A percentile compares a stretch with the other conserved stretches of the same genome.
Conservation (phyloP, 2,329 filamentous ascomycete species). For the Neonectria sp. region DNA sequence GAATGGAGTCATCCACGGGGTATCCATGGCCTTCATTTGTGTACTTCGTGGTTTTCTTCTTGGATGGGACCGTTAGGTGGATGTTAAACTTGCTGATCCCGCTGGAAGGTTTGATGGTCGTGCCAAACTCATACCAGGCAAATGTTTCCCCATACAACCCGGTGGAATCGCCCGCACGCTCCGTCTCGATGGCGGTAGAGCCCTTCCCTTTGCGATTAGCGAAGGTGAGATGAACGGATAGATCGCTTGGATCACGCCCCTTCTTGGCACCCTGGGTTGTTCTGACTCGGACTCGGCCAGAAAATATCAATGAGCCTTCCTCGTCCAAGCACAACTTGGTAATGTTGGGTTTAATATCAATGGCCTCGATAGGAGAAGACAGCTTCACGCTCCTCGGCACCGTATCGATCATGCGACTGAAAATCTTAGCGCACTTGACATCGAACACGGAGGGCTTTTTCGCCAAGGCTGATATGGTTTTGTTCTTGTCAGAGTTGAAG, state of each 20-base stretch:
- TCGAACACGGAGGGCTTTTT: constrained; percentile 54
- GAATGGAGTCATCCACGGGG: constrained; percentile 46
- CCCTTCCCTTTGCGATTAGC: constrained; percentile 28
- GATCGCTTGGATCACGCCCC: constrained; percentile 39
- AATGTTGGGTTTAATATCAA: constrained; percentile 53
- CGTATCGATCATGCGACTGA: constrained; percentile 55
- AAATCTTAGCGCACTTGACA: constrained; percentile 48
- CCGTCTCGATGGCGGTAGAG: constrained; percentile 5
- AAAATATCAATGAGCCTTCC: constrained; percentile 42
- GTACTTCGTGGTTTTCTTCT: constrained; percentile 40
- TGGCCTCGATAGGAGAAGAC: constrained; percentile 46
- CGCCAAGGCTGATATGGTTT: constrained; percentile 58
- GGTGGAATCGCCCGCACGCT: constrained; percentile 30
- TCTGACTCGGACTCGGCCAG: constrained; percentile 47
- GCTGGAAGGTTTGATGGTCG: constrained; percentile 37
- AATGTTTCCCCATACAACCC: constrained; percentile 49
- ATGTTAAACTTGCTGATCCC: constrained; percentile 53
- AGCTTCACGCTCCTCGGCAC: constrained; percentile 50
- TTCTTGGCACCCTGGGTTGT: constrained; percentile 26
- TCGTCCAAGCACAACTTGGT: constrained; percentile 45
- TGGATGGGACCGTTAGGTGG: constrained; percentile 42
- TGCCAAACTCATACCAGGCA: constrained; percentile 50
- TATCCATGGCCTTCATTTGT: constrained; percentile 49
- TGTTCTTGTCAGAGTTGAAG: constrained; percentile 61
- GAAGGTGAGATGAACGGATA: constrained; percentile 44